Evolutionary conservation across 2,329 filamentous ascomycete genomes (phyloP), one percentile per base, ranked within the genome.

Genomic region (Hymenoscyphus infarciens): DNA sequence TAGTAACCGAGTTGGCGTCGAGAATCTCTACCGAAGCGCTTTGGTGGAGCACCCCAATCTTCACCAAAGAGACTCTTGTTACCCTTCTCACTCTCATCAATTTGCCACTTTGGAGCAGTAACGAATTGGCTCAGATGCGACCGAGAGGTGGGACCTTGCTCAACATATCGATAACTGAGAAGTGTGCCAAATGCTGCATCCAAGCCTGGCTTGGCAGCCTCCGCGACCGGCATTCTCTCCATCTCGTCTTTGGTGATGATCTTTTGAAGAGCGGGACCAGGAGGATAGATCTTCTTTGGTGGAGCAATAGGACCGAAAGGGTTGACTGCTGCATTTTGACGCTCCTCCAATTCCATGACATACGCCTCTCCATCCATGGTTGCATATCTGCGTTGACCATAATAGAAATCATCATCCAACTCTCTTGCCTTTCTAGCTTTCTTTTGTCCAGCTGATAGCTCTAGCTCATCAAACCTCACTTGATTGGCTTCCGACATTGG

Each of bases 11-110:
- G 39, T 25, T 62, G 60, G 19, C 56, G 56, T 35, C 56, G 45
- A 15, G 45, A 45, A 35, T 62, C 60, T 33, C 60, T 19, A 19
- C 56, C 60, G 42, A 54, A 62, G 27, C 60, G 29, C 55, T 61
- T 61, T 53, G 56, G 56, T 55, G 59, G 62, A 13, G 58, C 58
- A 59, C 71, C 69, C 69, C 69, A 72, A 56, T 71, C 69, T 49
- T 74, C 70, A 2, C 72, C 72, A 64, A 72, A 75, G 53, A 69
- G 64, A 33, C 64, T 70, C 2, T 64, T 59, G 31, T 71, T 72
- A 16, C 71, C 72, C 29, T 68, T 63, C 13, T 64, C 56, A 19
- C 60, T 68, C 3, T 54, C 39, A 61, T 75, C 72, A 56, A 74
- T 67, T 5, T 67, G 63, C 53, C 65, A 68, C 11, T 60, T 59